These are phyloP conservation scores for Desmodesmus armatus DNA, from an alignment of 139 green algal genomes.

Conservation along the genomic window DNA sequence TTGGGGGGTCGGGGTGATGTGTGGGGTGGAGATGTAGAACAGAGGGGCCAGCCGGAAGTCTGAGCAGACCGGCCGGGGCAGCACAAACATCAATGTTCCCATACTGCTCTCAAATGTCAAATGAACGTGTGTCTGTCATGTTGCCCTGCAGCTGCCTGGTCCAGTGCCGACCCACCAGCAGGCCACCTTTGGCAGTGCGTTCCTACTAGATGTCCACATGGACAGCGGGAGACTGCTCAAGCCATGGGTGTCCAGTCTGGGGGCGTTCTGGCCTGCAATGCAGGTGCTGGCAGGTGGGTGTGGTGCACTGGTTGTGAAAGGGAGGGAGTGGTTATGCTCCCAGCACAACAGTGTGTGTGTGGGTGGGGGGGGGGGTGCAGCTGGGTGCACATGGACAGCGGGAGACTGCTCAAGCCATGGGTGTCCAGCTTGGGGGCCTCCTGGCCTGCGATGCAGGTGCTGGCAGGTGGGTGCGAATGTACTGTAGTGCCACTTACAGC, in stretches of 20 bases:
- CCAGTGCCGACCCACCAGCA: too few species aligned
- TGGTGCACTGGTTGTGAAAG: too few species aligned
- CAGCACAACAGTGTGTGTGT: neutral
- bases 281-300: conserved; percentile 75
- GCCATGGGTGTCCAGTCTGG: conserved; percentile 80
- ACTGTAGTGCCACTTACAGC: neutral
- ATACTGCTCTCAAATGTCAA: too few species aligned
- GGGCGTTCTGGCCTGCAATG: conserved; percentile 92
- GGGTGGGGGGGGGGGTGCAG: neutral
- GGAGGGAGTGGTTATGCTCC: neutral
- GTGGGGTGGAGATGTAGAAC: too few species aligned
- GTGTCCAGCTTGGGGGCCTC: conserved; percentile 86
- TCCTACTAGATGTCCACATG: conserved; percentile 85
- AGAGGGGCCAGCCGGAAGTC: too few species aligned
- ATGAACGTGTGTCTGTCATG: too few species aligned
- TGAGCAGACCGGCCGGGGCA: too few species aligned
- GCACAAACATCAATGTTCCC: too few species aligned
- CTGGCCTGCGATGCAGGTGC: conserved; percentile 45
- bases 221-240: conserved; percentile 65
- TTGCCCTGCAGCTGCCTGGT: too few species aligned
- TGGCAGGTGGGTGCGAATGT: neutral
- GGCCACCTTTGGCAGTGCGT: too few species aligned
- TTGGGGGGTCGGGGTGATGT: too few species aligned
- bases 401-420: conserved; percentile 69
- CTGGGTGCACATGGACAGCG: conserved; percentile 77